Base-by-base conservation (phyloP, 768 basidiomycete genomes). In the Phallus indusiatus region DNA sequence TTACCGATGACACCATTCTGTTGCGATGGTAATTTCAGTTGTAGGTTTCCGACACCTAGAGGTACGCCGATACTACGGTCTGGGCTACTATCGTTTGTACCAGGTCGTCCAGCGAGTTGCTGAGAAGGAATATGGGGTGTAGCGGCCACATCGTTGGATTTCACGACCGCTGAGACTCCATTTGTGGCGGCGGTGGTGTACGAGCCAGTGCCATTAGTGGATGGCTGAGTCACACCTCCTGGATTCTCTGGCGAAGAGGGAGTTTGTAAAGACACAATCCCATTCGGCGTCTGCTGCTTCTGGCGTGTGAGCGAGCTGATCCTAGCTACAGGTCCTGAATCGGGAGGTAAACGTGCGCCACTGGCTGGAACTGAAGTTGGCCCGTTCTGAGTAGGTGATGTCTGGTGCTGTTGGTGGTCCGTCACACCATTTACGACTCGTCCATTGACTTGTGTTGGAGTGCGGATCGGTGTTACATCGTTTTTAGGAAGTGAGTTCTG, bases 11-110 rank as follows among this genome's bases (percentile, higher is more conserved):
- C n/a, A 42, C 42, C 42, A 10, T 42, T 42, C 42, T 42, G 57
- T 36, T 59, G 48, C 17, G 24, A 11, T 5, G 57, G 57, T 22
- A 59, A 16, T n/a, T 59, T 59, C 28, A 59, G 24, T 16, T 51
- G 50, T 2, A 53, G 28, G 24, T 59, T 59, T 22, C 50, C 50
- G n/a, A 59, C 49, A 28, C 50, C 57, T 18, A 59, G 12, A 14
- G 57, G 52, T 46, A 56, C 46, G 42, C 33, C 47, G 14, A 56
- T 56, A 20, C n/a, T 42, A 2, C 42, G 42, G 12, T 42, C 42
- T 5, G 42, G 42, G 42, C 42, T 42, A 42, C n/a, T 3, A 14
- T 42, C 42, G 42, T 10, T 42, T 14, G 12, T 42, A 14, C 42
- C 42, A 42, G 42, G 42, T 42, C 42, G 42, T 2, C 42, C 21